phyloP scores from a whole-genome alignment of 441 rosid species.

The Biscutella laevigata region DNA sequence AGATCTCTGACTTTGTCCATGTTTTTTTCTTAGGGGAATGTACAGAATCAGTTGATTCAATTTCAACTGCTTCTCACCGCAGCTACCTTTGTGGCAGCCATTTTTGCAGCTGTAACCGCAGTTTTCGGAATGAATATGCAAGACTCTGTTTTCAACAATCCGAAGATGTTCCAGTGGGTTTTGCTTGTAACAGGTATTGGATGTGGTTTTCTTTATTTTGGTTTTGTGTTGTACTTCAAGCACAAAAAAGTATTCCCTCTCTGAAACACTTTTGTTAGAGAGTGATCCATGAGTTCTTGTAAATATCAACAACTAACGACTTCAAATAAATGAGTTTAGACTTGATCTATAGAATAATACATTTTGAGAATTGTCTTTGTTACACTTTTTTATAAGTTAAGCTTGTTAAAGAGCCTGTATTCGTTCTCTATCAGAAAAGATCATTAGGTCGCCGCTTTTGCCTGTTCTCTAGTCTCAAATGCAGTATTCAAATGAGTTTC shows the following conservation, averaged over 20 bases:
- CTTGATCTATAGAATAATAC: no score
- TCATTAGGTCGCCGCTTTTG: no score
- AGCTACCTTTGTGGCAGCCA: slow-evolving; percentile 80
- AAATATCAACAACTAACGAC: neutral
- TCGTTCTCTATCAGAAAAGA: no score
- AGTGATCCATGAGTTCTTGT: neutral
- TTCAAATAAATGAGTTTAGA: neutral
- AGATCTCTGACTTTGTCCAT: neutral
- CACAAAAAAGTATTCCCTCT: slow-evolving; percentile 73
- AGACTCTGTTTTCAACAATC: slow-evolving; percentile 54
- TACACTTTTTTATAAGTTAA: no score
- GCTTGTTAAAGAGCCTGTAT: no score
- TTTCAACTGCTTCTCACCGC: slow-evolving; percentile 91
- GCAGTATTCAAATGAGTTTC: no score
- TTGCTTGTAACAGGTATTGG: slow-evolving; percentile 50
- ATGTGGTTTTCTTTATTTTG: slow-evolving; percentile 44
- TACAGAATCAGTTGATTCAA: slow-evolving; percentile 91
- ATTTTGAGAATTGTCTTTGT: no score
- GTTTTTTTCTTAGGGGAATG: slow-evolving; percentile 61
- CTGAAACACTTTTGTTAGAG: slow-evolving; percentile 17
- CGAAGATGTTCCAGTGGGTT: slow-evolving; percentile 64
- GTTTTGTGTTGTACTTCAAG: slow-evolving; percentile 69
- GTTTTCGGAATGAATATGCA: slow-evolving; percentile 84
- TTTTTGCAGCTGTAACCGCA: slow-evolving; percentile 76
- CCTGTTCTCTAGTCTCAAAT: no score